Percentiles rank a stretch among this genome's conserved stretches.
Evolutionary conservation across 192 early-diverging fungal genomes (phyloP).

Genomic region (Gigaspora rosea): DNA sequence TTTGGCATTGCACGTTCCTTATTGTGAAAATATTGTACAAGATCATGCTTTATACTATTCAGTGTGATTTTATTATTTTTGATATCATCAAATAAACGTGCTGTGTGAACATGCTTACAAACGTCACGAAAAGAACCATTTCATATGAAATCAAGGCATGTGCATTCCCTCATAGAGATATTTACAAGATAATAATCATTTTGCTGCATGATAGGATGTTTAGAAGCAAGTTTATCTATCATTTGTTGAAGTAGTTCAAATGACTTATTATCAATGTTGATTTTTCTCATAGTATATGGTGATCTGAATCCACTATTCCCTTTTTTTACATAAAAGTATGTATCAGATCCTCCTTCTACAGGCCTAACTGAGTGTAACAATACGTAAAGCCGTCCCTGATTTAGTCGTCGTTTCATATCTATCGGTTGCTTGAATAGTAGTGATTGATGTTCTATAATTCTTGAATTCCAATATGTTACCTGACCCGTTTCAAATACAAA

Average conservation of each 20-base stretch:
- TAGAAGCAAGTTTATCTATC: neutral
- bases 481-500: neutral
- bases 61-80: too few relatives aligned
- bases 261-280: neutral
- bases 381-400: neutral
- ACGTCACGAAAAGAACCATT: neutral
- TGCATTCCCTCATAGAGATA: neutral
- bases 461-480: neutral
- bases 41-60: too few relatives aligned
- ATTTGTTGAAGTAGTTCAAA: neutral
- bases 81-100: neutral
- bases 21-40: too few relatives aligned
- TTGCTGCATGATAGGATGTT: neutral
- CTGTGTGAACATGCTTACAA: neutral
- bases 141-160: neutral
- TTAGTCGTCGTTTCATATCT: neutral
- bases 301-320: neutral
- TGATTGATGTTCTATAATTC: neutral
- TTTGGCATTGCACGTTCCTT: too few relatives aligned
- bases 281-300: neutral
- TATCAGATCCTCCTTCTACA: neutral
- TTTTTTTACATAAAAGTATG: constrained; percentile 2
- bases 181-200: neutral
- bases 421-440: neutral
- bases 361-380: neutral